These are phyloP conservation scores for Pseudopithomyces maydicus DNA, from an alignment of 2,329 filamentous ascomycete genomes.

Conservation along the genomic window DNA sequence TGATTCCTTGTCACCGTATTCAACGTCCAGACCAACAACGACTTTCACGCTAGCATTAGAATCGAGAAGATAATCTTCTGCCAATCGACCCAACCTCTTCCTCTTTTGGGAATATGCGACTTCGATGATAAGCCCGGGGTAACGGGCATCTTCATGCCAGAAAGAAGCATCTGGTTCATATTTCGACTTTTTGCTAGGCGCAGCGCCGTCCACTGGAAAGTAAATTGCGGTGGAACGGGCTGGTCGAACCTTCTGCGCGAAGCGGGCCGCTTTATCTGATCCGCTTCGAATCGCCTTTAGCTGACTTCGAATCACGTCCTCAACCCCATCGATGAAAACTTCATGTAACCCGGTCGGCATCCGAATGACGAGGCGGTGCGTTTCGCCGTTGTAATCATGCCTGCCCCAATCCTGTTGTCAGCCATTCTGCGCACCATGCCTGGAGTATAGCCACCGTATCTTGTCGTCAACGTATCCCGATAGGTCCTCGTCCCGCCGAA, in stretches of 20 bases:
- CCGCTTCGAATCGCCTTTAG: conserved; percentile 16
- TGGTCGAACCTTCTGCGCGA: conserved; percentile 15
- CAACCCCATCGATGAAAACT: not conserved
- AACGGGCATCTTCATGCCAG: conserved; percentile 17
- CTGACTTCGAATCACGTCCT: conserved; percentile 18
- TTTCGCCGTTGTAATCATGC: too few relatives aligned
- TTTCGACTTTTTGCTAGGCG: conserved; percentile 12
- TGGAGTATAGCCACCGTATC: not conserved
- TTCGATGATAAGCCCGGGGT: conserved; percentile 2
- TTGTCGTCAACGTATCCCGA: not conserved
- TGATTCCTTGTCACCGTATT: conserved; percentile 17
- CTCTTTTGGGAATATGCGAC: conserved; percentile 20
- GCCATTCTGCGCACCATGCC: not conserved
- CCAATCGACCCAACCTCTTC: conserved; percentile 13
- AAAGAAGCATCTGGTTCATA: conserved; percentile 19
- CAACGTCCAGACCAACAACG: conserved; percentile 21
- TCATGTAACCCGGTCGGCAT: not conserved
- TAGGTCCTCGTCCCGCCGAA: not conserved
- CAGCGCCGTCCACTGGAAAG: not conserved
- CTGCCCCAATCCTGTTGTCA: too few relatives aligned
- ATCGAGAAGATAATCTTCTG: conserved; percentile 22
- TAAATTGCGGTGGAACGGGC: conserved; percentile 15
- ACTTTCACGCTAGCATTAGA: conserved; percentile 19
- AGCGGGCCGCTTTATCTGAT: conserved; percentile 9
- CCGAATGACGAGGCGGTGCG: not conserved